Evolutionary conservation across 805 yeast genomes (phyloP).

Genomic region (Candida alai): DNA sequence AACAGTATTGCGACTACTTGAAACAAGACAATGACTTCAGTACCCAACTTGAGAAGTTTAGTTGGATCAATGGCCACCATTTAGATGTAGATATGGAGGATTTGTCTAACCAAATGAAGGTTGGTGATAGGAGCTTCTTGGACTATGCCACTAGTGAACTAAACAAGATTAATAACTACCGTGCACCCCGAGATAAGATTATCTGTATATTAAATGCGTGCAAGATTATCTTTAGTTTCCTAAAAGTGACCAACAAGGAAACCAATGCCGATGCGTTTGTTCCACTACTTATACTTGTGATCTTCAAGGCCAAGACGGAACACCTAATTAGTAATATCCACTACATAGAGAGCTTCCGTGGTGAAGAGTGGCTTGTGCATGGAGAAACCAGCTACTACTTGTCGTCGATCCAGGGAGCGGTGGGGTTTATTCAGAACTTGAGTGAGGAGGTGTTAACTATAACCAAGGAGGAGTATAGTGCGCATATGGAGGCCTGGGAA

Average conservation of each 20-base stretch:
- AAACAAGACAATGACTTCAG: conserved; percentile 51
- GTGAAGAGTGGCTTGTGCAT: conserved; percentile 59
- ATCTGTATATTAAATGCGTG: conserved; percentile 89
- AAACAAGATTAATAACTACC: conserved; percentile 70
- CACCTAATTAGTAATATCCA: conserved; percentile 72
- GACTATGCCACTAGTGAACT: conserved; percentile 68
- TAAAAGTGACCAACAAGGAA: conserved; percentile 68
- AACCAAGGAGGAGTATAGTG: conserved; percentile 53
- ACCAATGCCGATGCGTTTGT: conserved; percentile 88
- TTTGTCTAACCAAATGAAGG: conserved; percentile 18
- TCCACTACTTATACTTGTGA: conserved; percentile 80
- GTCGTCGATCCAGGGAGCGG: conserved; percentile 87
- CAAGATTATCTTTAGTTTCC: conserved; percentile 84
- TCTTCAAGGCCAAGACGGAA: conserved; percentile 63
- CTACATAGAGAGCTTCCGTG: conserved; percentile 83
- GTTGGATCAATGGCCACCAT: conserved; percentile 71
- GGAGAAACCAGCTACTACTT: conserved; percentile 93
- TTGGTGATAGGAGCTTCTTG: conserved; percentile 46
- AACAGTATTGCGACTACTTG: conserved; percentile 56
- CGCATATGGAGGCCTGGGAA: conserved; percentile 49
- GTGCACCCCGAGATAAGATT: conserved; percentile 93
- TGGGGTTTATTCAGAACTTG: conserved; percentile 68
- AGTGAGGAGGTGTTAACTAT: conserved; percentile 51
- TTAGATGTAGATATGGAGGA: conserved; percentile 60
- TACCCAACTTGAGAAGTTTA: conserved; percentile 54